A percentile compares a stretch with the other conserved stretches of the same genome.
phyloP scores from a whole-genome alignment of 1,284 basidiomycete species.

The Porogramme epimiltina region DNA sequence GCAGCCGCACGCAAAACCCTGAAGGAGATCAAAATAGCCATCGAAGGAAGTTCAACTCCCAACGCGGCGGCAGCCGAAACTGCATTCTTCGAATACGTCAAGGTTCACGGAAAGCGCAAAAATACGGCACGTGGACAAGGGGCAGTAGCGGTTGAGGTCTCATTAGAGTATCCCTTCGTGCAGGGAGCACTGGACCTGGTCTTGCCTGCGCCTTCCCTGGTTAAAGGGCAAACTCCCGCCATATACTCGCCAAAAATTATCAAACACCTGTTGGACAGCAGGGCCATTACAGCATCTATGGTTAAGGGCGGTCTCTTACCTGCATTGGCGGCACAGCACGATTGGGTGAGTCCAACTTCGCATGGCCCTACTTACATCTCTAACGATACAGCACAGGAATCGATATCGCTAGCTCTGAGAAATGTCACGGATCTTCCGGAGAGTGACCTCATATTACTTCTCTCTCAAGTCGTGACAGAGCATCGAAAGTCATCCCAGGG shows the following conservation, averaged over 20 bases:
- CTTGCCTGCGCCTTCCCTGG: constrained; percentile 27
- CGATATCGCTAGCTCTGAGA: constrained; percentile 52
- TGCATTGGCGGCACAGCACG: constrained; percentile 49
- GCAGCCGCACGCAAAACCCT: constrained; percentile 39
- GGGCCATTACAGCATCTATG: constrained; percentile 60
- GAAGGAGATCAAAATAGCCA: constrained; percentile 32
- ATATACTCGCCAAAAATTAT: constrained; percentile 55
- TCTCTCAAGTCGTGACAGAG: constrained; percentile 44
- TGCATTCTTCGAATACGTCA: constrained; percentile 54
- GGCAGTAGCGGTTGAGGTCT: constrained; percentile 8
- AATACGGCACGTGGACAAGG: constrained; percentile 2
- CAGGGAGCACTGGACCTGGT: constrained; percentile 53
- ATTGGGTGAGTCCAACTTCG: constrained; percentile 57
- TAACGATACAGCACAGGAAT: constrained; percentile 41
- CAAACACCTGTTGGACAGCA: constrained; percentile 53
- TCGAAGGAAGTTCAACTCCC: constrained; percentile 14
- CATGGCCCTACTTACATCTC: not conserved
- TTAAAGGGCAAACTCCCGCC: constrained; percentile 7
- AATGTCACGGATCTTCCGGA: constrained; percentile 65
- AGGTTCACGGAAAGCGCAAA: constrained; percentile 29
- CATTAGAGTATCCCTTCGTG: constrained; percentile 53
- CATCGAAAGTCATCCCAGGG: constrained; percentile 29
- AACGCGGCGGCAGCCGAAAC: constrained; percentile 39
- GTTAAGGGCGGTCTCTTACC: constrained; percentile 56
- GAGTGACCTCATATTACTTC: constrained; percentile 53